phyloP scores from a whole-genome alignment of 108 stramenopile species.

The Phaeodactylum tricornutum region DNA sequence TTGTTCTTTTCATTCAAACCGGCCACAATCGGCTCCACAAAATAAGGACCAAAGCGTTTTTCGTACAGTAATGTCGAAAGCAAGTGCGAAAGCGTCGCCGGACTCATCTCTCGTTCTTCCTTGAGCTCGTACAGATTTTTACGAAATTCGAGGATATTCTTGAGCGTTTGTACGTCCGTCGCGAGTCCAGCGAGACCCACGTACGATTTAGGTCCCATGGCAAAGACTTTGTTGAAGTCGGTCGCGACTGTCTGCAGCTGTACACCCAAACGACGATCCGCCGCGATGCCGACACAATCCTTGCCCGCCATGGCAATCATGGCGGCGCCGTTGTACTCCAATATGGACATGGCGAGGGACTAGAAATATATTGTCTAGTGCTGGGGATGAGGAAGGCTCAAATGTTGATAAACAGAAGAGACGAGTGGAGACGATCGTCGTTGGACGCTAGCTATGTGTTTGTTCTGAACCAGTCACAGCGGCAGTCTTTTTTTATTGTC shows the following conservation, averaged over 20 bases:
- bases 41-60: constrained; percentile 98
- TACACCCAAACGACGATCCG: constrained; percentile 89
- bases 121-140: constrained; percentile 87
- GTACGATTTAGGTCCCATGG: constrained; percentile 83
- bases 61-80: constrained; percentile 88
- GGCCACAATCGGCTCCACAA: constrained; percentile 94
- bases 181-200: constrained; percentile 95
- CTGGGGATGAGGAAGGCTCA: too few relatives aligned
- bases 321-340: constrained; percentile 97
- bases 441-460: too few relatives aligned
- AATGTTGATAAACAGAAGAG: too few relatives aligned
- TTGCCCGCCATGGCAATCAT: constrained; percentile 98
- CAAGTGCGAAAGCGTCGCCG: constrained; percentile 85
- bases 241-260: constrained; percentile 91
- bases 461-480: too few relatives aligned
- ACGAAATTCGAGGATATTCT: constrained; percentile 77
- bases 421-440: too few relatives aligned
- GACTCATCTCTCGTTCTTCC: constrained; percentile 95
- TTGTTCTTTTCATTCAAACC: constrained; percentile 79
- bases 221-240: constrained; percentile 93
- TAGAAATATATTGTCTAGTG: too few relatives aligned
- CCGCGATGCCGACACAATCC: constrained; percentile 96
- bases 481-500: too few relatives aligned
- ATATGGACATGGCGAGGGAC: constrained; percentile 98
- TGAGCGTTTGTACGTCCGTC: constrained; percentile 92